Conservation (phyloP, 2,329 filamentous ascomycete genomes). For the Beauveria scarabaeidicola region DNA sequence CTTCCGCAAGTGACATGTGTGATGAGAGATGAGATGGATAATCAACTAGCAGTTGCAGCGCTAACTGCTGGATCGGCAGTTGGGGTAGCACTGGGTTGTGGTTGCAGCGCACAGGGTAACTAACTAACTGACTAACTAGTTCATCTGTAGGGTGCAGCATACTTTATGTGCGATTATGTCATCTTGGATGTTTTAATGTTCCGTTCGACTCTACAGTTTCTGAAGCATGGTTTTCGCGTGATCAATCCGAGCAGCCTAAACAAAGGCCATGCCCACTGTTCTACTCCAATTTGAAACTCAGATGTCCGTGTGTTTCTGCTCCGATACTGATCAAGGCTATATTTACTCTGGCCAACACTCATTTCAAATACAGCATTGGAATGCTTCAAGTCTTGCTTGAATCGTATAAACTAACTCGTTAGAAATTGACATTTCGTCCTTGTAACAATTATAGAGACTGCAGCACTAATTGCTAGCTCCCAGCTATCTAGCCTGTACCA, state of each 20-base stretch:
- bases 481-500: background rate
- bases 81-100: background rate
- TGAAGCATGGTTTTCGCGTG: no score
- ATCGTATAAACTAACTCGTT: background rate
- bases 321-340: no score
- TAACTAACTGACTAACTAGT: no score
- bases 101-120: background rate
- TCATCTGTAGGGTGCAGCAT: background rate
- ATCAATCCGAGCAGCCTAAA: no score
- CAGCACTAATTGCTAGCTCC: background rate
- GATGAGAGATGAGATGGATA: background rate
- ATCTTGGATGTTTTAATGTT: background rate
- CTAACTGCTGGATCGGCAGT: background rate
- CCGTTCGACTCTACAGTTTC: no score
- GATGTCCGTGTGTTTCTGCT: background rate
- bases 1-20: background rate
- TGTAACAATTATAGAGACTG: background rate
- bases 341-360: no score
- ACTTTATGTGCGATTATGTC: background rate
- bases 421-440: background rate
- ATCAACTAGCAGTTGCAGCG: background rate
- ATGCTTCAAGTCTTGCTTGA: background rate
- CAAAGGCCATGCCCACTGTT: no score
- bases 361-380: no score
- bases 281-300: background rate